phyloP scores from a whole-genome alignment of 345 rosid genomes.

The Eutrema yunnanense region DNA sequence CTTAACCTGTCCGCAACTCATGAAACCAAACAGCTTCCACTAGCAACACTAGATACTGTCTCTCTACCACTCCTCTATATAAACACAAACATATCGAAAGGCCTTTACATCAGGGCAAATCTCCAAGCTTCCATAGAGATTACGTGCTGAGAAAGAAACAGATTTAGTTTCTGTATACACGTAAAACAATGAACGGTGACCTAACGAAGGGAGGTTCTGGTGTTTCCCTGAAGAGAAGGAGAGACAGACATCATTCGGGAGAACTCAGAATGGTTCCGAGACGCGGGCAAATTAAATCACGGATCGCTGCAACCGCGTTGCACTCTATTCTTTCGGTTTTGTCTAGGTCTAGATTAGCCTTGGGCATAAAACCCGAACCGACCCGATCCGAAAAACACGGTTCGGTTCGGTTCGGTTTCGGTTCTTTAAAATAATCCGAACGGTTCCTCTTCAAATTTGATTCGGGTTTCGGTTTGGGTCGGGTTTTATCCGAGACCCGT shows the following conservation, averaged over 20 bases:
- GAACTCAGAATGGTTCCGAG: slow-evolving; percentile 7
- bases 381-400: no score
- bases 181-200: not conserved
- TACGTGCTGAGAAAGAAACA: slow-evolving; percentile 10
- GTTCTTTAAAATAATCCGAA: no score
- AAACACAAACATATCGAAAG: not conserved
- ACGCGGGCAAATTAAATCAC: slow-evolving; percentile 24
- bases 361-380: no score
- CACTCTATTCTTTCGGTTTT: slow-evolving; percentile 21
- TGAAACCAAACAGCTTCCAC: slow-evolving; percentile 19
- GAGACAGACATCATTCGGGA: not conserved
- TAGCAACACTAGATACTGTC: slow-evolving; percentile 1
- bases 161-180: not conserved
- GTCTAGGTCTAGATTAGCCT: not conserved
- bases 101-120: not conserved
- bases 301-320: slow-evolving; percentile 20
- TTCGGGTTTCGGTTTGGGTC: no score
- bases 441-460: no score
- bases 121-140: not conserved
- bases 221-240: not conserved
- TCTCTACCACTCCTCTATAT: not conserved
- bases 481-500: no score
- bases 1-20: slow-evolving; percentile 12
- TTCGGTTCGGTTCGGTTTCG: no score
- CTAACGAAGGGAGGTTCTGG: not conserved